Base-by-base conservation (phyloP, 768 basidiomycete species). In the Tephrocybe sp. region DNA sequence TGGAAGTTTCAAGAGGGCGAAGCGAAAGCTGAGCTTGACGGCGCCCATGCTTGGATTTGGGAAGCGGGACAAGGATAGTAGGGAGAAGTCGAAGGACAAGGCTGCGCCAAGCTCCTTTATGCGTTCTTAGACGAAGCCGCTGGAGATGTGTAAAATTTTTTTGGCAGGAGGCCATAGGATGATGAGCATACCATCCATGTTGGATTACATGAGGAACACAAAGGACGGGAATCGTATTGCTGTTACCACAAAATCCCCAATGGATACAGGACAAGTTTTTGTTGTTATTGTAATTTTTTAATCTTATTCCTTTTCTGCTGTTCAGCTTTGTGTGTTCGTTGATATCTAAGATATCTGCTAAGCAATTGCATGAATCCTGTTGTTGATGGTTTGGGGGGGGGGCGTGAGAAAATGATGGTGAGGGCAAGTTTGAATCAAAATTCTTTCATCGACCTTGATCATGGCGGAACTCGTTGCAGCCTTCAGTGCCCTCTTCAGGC, bases 21-120 rank as follows among this genome's bases (percentile, higher is more conserved):
- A 71, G 60, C 73, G 86, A 49, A 90, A 90, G 70, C 66, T 90
- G 67, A 90, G 88, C 64, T 64, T 90, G 50, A 77, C 77, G 20
- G 75, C 79, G 44, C 81, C 84, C 43, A 80, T 82, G 43, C 79
- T 88, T 55, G 75, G 75, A 62, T 79, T 74, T 70, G 77, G 75
- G 65, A 78, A 68, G 67, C 75, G 70, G 58, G 80, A 85, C 48
- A 82, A 77, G 62, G 70, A 74, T 20, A 75, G 72, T 51, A 42
- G 38, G 59, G 55, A 62, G 54, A 59, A 32, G 50, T 24, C 28
- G 51, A 54, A 36, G 52, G 54, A 56, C 50, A 58, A 53, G 54
- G 56, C 45, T 54, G 57, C 20, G 43, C 50, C 55, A 15, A 54
- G 45, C 45, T 52, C 53, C 25, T 48, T 55, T 38, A 14, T 41